These are phyloP conservation scores for Boletus speciosus DNA, from an alignment of 768 basidiomycete genomes.

Conservation along the genomic window DNA sequence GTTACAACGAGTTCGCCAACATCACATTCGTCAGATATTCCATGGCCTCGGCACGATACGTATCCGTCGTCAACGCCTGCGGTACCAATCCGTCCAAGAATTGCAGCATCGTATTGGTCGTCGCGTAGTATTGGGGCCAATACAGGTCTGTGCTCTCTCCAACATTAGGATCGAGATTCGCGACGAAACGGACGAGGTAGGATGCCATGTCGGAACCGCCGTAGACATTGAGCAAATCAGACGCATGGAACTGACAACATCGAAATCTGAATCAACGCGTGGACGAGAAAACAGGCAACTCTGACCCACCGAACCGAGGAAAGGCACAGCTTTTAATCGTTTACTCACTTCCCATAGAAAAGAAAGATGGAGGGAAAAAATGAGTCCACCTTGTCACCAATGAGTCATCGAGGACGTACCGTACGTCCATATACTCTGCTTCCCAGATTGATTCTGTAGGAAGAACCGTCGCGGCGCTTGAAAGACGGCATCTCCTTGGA, in stretches of 20 bases:
- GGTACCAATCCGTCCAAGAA: constrained; percentile 37
- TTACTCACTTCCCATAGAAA: constrained; percentile 34
- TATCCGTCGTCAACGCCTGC: constrained; percentile 40
- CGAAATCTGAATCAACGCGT: not conserved
- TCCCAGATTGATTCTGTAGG: constrained; percentile 35
- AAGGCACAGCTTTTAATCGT: constrained; percentile 40
- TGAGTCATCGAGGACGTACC: constrained; percentile 4
- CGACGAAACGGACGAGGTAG: constrained; percentile 25
- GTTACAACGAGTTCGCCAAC: constrained; percentile 4
- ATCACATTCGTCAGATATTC: constrained; percentile 24
- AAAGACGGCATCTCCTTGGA: constrained; percentile 50
- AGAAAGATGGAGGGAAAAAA: not conserved
- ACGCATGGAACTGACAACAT: constrained; percentile 37
- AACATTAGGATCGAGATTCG: constrained; percentile 38
- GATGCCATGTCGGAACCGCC: constrained; percentile 41
- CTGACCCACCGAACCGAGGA: constrained; percentile 42
- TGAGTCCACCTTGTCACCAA: not conserved
- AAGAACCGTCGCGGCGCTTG: constrained; percentile 49
- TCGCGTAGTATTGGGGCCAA: constrained; percentile 44
- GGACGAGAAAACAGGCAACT: not conserved
- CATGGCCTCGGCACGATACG: constrained; percentile 40
- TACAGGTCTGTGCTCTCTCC: constrained; percentile 25
- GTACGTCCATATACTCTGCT: constrained; percentile 39
- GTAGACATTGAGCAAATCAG: constrained; percentile 43
- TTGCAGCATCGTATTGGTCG: constrained; percentile 34